phyloP scores from a whole-genome alignment of 345 rosid genomes.

The Populus euphratica region DNA sequence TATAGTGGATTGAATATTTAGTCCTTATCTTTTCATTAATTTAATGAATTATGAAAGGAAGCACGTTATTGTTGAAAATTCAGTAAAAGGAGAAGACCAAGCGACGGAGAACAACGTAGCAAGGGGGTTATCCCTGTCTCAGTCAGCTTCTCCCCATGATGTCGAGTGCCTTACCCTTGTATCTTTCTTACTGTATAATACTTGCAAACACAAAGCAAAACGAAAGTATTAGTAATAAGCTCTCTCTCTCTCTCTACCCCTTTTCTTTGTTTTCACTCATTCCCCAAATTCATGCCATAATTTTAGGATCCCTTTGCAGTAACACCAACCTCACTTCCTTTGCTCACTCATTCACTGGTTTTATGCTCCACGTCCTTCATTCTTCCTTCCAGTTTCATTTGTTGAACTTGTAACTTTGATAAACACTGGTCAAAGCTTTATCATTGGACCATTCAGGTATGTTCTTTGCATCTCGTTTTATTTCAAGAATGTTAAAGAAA shows the following conservation, averaged over 20 bases:
- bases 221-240: neutral
- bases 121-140: neutral
- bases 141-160: neutral
- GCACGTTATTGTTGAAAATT: too few relatives aligned
- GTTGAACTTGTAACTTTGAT: neutral
- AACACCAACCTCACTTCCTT: neutral
- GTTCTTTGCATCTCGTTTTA: neutral
- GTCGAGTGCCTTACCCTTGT: neutral
- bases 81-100: neutral
- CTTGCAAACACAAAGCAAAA: neutral
- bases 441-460: neutral
- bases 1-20: too few relatives aligned
- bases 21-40: too few relatives aligned
- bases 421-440: neutral
- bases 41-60: too few relatives aligned
- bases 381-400: neutral
- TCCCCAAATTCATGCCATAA: slow-evolving; percentile 43
- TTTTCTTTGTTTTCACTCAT: slow-evolving; percentile 38
- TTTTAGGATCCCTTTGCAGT: slow-evolving; percentile 18
- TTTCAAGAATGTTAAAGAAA: too few relatives aligned
- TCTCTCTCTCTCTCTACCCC: neutral
- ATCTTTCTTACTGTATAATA: neutral
- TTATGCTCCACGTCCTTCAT: slow-evolving; percentile 2
- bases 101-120: neutral
- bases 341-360: neutral